These are phyloP conservation scores for Termitomyces sp. DNA, from an alignment of 768 basidiomycete species.

Conservation along the genomic window DNA sequence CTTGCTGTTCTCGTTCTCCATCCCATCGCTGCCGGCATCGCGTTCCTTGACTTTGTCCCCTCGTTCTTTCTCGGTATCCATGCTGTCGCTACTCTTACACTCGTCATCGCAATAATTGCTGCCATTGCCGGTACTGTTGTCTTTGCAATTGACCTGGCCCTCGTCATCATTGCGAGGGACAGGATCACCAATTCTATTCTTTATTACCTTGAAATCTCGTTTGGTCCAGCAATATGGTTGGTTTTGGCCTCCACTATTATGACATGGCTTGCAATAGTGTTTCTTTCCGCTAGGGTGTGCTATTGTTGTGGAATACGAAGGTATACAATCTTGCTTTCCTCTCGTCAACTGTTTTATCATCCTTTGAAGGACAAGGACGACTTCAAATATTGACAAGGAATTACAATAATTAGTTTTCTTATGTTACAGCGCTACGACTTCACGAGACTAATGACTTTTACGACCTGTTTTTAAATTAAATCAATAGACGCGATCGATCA, in stretches of 20 bases:
- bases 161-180: conserved; percentile 47
- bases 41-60: conserved; percentile 45
- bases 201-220: conserved; percentile 39
- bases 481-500: neutral
- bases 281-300: conserved; percentile 60
- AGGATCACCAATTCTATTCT: conserved; percentile 34
- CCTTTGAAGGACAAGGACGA: neutral
- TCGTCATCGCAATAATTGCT: conserved; percentile 52
- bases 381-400: too few relatives aligned
- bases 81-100: conserved; percentile 46
- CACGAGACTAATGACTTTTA: neutral
- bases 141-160: conserved; percentile 56
- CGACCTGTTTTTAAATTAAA: neutral
- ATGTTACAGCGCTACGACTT: neutral
- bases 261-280: conserved; percentile 55
- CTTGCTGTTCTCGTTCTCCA: conserved; percentile 62
- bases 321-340: conserved; percentile 14
- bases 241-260: conserved; percentile 47
- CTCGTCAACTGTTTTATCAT: neutral
- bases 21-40: conserved; percentile 55
- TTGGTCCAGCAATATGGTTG: conserved; percentile 75
- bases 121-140: conserved; percentile 49
- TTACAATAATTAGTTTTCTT: too few relatives aligned
- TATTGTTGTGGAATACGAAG: conserved; percentile 61
- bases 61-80: conserved; percentile 59